phyloP scores from a whole-genome alignment of 148 eudicot species.

The Limonium bicolor region DNA sequence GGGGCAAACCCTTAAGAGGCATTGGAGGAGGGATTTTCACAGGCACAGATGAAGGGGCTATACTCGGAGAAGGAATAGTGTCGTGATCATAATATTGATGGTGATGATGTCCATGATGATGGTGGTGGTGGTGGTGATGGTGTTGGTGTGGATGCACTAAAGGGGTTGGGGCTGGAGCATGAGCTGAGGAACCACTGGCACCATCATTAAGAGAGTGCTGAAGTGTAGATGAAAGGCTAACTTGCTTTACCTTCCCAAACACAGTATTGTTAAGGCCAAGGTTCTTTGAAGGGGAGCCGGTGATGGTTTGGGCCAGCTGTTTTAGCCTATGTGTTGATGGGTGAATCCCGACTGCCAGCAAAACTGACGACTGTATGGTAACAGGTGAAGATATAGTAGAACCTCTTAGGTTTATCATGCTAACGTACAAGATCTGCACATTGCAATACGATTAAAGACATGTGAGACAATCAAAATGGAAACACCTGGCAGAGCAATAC shows the following conservation, averaged over 20 bases:
- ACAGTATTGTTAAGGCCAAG: conserved; percentile 85
- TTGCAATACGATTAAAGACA: too few species aligned
- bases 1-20: conserved; percentile 22
- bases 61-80: conserved; percentile 21
- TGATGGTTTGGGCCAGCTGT: conserved; percentile 80
- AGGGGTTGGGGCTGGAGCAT: conserved; percentile 53
- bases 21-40: conserved; percentile 15
- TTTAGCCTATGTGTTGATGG: conserved; percentile 59
- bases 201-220: conserved; percentile 41
- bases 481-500: too few species aligned
- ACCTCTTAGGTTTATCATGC: conserved; percentile 65
- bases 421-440: conserved; percentile 78
- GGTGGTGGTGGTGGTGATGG: conserved; percentile 41
- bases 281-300: conserved; percentile 54
- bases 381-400: conserved; percentile 78
- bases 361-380: conserved; percentile 53
- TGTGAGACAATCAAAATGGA: too few species aligned
- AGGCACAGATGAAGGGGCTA: conserved; percentile 43
- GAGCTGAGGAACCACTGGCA: conserved; percentile 9
- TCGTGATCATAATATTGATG: conserved; percentile 32
- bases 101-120: conserved; percentile 46
- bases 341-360: conserved; percentile 49
- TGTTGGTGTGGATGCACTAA: conserved; percentile 19
- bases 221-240: conserved; percentile 66
- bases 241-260: conserved; percentile 86